Percentiles rank a stretch among this genome's conserved stretches.
These are phyloP conservation scores for Ogataea saltuana DNA, from an alignment of 805 yeast genomes.

Conservation along the genomic window DNA sequence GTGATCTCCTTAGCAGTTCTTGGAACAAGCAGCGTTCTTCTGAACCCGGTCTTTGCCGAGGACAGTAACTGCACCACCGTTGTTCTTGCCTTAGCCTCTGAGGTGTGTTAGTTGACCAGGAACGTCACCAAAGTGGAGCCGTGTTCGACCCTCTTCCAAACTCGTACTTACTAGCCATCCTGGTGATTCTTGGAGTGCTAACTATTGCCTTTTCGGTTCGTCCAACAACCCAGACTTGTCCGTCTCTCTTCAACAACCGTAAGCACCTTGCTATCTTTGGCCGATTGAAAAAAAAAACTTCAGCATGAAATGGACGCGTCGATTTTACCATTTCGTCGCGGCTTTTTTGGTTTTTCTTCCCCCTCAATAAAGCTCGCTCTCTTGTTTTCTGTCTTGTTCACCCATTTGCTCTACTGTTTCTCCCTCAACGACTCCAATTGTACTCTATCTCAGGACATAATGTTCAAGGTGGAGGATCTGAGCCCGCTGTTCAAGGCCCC, in stretches of 20 bases:
- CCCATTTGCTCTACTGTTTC: background rate
- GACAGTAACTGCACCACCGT: constrained; percentile 86
- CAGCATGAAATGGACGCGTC: background rate
- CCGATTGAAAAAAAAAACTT: background rate
- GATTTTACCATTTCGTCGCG: background rate
- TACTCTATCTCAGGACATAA: too few relatives aligned
- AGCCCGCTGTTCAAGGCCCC: constrained; percentile 26
- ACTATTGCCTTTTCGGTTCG: too few relatives aligned
- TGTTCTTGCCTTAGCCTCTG: constrained; percentile 70
- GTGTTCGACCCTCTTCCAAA: too few relatives aligned
- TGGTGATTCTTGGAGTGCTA: background rate
- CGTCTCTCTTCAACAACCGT: too few relatives aligned
- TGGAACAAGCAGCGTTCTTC: constrained; percentile 76
- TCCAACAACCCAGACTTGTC: background rate
- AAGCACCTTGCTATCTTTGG: background rate
- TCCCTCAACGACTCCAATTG: background rate
- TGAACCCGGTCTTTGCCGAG: constrained; percentile 86
- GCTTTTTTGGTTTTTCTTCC: background rate
- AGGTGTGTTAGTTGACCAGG: constrained; percentile 15
- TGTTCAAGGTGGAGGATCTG: constrained; percentile 25
- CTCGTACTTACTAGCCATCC: constrained; percentile 28
- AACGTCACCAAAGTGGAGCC: too few relatives aligned
- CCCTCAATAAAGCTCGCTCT: background rate
- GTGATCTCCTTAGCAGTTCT: constrained; percentile 78
- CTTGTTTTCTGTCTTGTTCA: background rate